Base-by-base conservation (phyloP, 1,284 basidiomycete genomes). In the Cryptococcus amylolentus region DNA sequence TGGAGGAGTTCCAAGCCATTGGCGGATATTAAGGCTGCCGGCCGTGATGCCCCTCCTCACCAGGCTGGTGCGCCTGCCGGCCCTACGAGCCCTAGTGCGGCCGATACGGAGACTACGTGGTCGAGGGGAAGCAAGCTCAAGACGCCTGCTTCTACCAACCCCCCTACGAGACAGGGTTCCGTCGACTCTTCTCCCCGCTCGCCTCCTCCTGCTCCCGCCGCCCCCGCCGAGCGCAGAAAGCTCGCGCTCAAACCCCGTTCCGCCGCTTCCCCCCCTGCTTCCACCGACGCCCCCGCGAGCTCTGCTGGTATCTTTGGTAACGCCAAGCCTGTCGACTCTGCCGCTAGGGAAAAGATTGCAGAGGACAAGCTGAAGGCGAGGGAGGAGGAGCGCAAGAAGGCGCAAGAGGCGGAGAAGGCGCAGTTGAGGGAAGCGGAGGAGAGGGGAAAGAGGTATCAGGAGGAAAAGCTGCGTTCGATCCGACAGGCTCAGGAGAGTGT, bases 261-360 rank as follows among this genome's bases (percentile, higher is more conserved):
- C 23, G 80, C 81, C 20, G 47, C 27, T 81, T 5, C 88, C 87
- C 72, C 77, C n/a, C 58, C 71, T 20, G 38, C 70, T 31, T 61
- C 79, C 16, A 78, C 94, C 2, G 52, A 42, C 18, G 20, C 58
- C 8, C 49, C 41, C 41, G 27, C 49, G 10, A 20, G 53, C 26
- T 51, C 54, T 37, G 49, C 62, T 12, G 57, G 50, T 52, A 70
- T 70, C 50, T 98, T 98, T 72, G 95, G 95, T 55, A 82, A 83
- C 51, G 95, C 95, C 42, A 91, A 89, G 68, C 92, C 94, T 13
- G 88, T 97, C 37, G 91, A 97, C 74, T 86, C 88, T 8, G 80
- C 86, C 20, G 80, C 83, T 3, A 84, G 85, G 54, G 92, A 97
- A 71, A 84, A 83, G 52, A 88, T 68, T 51, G 75, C 70, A 14